These are phyloP conservation scores for Pisolithus sp. DNA, from an alignment of 768 basidiomycete genomes.

Conservation along the genomic window DNA sequence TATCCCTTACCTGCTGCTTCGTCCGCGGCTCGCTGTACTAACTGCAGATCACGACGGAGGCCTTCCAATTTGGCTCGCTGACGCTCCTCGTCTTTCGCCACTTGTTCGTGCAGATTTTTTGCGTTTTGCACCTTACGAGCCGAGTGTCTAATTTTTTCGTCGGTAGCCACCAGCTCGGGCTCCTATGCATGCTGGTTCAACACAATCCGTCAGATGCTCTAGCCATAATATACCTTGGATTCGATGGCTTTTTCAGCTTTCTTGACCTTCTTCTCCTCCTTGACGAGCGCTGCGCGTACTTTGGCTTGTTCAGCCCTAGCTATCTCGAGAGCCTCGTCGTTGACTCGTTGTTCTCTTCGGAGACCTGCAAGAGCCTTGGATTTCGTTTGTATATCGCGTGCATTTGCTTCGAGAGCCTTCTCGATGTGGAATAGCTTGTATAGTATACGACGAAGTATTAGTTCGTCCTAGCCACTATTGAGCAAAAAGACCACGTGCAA, in stretches of 20 bases:
- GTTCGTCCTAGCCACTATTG: slow-evolving; percentile 55
- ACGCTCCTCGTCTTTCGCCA: slow-evolving; percentile 52
- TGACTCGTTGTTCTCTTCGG: slow-evolving; percentile 59
- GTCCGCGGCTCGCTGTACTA: slow-evolving; percentile 63
- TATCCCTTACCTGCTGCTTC: slow-evolving; percentile 63
- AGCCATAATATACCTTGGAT: slow-evolving; percentile 49
- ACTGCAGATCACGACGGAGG: slow-evolving; percentile 59
- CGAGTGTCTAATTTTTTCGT: slow-evolving; percentile 85
- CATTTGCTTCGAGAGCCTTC: slow-evolving; percentile 68
- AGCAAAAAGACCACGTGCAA: background rate
- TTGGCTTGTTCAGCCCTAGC: slow-evolving; percentile 79
- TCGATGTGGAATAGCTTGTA: slow-evolving; percentile 91
- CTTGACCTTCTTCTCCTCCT: slow-evolving; percentile 84
- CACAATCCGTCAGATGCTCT: background rate
- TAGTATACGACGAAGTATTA: slow-evolving; percentile 74
- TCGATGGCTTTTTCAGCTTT: slow-evolving; percentile 87
- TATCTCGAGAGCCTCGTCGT: slow-evolving; percentile 65
- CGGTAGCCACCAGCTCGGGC: slow-evolving; percentile 77
- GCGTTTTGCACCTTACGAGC: slow-evolving; percentile 74
- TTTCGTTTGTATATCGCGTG: slow-evolving; percentile 60
- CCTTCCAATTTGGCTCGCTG: slow-evolving; percentile 46
- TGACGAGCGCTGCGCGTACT: slow-evolving; percentile 65
- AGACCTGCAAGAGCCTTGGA: slow-evolving; percentile 66
- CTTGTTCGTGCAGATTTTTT: slow-evolving; percentile 51
- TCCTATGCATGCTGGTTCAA: slow-evolving; percentile 39